phyloP scores from a whole-genome alignment of 2,329 filamentous ascomycete species.

The Penicillium decumbens region DNA sequence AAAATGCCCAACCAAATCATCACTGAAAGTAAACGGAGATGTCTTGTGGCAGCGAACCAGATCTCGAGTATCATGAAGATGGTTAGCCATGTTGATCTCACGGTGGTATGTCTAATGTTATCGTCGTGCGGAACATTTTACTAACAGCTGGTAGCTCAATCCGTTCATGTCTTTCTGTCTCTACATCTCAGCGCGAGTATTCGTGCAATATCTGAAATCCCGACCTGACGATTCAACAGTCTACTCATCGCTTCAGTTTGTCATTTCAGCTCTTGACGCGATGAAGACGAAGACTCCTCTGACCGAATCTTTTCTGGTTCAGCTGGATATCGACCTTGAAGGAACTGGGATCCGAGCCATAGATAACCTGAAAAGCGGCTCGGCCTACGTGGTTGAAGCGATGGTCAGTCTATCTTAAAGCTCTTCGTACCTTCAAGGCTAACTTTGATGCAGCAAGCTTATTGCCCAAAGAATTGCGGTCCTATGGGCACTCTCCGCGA shows the following conservation, averaged over 20 bases:
- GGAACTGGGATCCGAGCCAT: slow-evolving; percentile 40
- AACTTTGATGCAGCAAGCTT: slow-evolving; percentile 10
- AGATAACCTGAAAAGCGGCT: slow-evolving; percentile 10
- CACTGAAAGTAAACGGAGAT: slow-evolving; percentile 85
- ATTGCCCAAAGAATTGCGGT: slow-evolving; percentile 12
- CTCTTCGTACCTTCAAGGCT: neutral
- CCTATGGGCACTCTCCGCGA: slow-evolving; percentile 11
- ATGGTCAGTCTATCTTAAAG: slow-evolving; percentile 10
- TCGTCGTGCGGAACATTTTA: neutral
- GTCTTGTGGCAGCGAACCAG: slow-evolving; percentile 87
- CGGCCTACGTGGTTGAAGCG: slow-evolving; percentile 4
- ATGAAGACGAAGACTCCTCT: slow-evolving; percentile 83
- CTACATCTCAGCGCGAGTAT: slow-evolving; percentile 91
- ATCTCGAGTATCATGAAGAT: slow-evolving; percentile 94
- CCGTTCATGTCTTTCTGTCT: slow-evolving; percentile 93
- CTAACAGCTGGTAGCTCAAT: slow-evolving; percentile 64
- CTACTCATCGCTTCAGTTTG: slow-evolving; percentile 78
- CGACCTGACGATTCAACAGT: slow-evolving; percentile 75
- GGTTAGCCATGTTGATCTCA: slow-evolving; percentile 83
- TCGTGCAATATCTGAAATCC: slow-evolving; percentile 93
- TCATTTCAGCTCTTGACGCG: slow-evolving; percentile 84
- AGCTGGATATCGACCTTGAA: slow-evolving; percentile 87
- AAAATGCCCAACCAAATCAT: slow-evolving; percentile 70
- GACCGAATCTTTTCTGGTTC: slow-evolving; percentile 89
- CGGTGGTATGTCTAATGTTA: slow-evolving; percentile 56